Evolutionary conservation across 106 monocot species (phyloP).

Genomic region (Posidonia australis): DNA sequence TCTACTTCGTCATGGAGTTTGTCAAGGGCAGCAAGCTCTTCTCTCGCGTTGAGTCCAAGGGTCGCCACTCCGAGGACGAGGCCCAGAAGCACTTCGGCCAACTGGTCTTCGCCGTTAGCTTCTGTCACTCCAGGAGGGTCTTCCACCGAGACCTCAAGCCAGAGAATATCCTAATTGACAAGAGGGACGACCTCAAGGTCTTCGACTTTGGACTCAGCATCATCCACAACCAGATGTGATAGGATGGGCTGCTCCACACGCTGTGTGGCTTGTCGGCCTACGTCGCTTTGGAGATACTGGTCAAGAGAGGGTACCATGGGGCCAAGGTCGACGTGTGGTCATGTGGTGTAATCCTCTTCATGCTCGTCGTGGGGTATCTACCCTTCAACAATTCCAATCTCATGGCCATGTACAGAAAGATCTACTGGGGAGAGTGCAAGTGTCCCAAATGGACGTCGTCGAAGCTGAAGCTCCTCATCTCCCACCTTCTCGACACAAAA

Average conservation of each 20-base stretch:
- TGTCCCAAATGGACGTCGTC: slow-evolving; percentile 17
- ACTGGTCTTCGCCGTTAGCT: slow-evolving; percentile 17
- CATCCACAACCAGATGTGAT: not conserved
- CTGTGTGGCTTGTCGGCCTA: slow-evolving; percentile 22
- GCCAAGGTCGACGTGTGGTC: slow-evolving; percentile 24
- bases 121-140: slow-evolving; percentile 51
- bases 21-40: slow-evolving; percentile 20
- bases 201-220: slow-evolving; percentile 19
- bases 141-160: too few species aligned
- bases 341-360: slow-evolving; percentile 23
- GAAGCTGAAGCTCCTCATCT: slow-evolving; percentile 11
- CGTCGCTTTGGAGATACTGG: slow-evolving; percentile 20
- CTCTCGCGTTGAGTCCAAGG: slow-evolving; percentile 10
- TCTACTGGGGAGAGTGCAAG: slow-evolving; percentile 10
- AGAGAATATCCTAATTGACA: too few species aligned
- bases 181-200: too few species aligned
- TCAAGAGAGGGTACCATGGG: slow-evolving; percentile 12
- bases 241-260: slow-evolving; percentile 15
- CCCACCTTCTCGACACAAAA: slow-evolving; percentile 14
- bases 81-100: slow-evolving; percentile 20
- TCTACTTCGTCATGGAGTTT: too few species aligned
- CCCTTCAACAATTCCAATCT: slow-evolving; percentile 26
- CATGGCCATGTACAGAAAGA: slow-evolving; percentile 23
- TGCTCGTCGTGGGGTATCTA: slow-evolving; percentile 16
- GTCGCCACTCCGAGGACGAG: slow-evolving; percentile 24